A percentile compares a stretch with the other conserved stretches of the same genome.
Conservation (phyloP, 2,329 filamentous ascomycete species). For the Alternaria arbusti region DNA sequence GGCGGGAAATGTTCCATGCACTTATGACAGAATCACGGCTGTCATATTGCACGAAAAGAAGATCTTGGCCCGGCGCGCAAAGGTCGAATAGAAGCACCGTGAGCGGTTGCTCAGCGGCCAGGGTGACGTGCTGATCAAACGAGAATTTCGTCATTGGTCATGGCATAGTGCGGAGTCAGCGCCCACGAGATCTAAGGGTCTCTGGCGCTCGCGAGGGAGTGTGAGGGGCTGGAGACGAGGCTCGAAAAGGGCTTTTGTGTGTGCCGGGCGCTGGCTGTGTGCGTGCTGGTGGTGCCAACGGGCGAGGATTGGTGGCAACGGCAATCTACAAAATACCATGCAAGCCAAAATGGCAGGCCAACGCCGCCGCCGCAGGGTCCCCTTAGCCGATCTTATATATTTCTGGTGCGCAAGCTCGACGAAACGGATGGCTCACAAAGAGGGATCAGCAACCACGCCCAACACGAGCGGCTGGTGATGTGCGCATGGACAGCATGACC, state of each 20-base stretch:
- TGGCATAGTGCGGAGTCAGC: slow-evolving; percentile 3
- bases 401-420: slow-evolving; percentile 19
- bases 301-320: slow-evolving; percentile 8
- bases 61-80: slow-evolving; percentile 18
- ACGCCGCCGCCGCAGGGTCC: slow-evolving; percentile 31
- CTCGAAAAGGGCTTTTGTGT: background rate
- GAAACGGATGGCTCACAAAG: slow-evolving; percentile 15
- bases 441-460: slow-evolving; percentile 30
- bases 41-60: slow-evolving; percentile 3
- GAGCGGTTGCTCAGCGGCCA: slow-evolving; percentile 14
- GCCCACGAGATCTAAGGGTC: background rate
- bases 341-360: slow-evolving; percentile 16
- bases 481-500: slow-evolving; percentile 21
- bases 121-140: slow-evolving; percentile 31
- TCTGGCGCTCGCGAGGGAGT: background rate
- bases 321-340: slow-evolving; percentile 3
- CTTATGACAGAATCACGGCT: background rate
- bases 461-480: slow-evolving; percentile 18
- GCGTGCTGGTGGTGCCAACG: background rate
- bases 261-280: background rate
- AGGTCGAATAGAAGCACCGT: slow-evolving; percentile 18
- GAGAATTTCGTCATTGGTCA: slow-evolving; percentile 14
- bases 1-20: slow-evolving; percentile 9
- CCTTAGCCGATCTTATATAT: slow-evolving; percentile 33
- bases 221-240: background rate